phyloP scores from a whole-genome alignment of 139 green algal species.

The Picocystis salinarum region DNA sequence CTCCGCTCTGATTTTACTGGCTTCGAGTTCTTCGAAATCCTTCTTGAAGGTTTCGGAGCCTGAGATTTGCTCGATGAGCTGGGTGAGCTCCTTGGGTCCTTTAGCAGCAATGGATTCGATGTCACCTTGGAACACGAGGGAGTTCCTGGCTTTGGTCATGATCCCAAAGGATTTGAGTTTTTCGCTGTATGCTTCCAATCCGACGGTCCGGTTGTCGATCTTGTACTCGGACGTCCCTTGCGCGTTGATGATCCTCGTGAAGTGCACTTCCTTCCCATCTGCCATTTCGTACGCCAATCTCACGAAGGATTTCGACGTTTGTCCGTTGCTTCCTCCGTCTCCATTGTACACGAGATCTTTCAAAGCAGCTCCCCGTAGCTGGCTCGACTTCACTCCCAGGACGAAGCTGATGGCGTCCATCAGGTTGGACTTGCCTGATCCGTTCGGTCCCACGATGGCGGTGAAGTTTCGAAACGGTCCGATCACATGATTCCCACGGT shows the following conservation, averaged over 20 bases:
- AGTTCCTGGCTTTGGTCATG: constrained; percentile 88
- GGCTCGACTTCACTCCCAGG: constrained; percentile 66
- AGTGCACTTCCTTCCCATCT: constrained; percentile 45
- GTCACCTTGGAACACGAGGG: constrained; percentile 97
- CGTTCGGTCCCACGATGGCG: constrained; percentile 82
- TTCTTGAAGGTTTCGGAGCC: constrained; percentile 35
- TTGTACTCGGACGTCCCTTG: constrained; percentile 41
- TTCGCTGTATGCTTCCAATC: constrained; percentile 66
- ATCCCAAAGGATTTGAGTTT: constrained; percentile 61
- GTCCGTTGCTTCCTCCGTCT: constrained; percentile 3
- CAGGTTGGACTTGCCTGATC: constrained; percentile 89
- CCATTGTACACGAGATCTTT: constrained; percentile 83
- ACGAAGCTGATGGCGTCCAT: constrained; percentile 99
- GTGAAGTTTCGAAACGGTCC: constrained; percentile 88
- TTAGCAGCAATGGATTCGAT: constrained; percentile 83
- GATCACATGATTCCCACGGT: constrained; percentile 62
- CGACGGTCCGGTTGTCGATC: constrained; percentile 47
- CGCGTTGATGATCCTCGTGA: constrained; percentile 48
- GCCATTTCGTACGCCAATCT: constrained; percentile 46
- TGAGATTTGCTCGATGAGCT: constrained; percentile 78
- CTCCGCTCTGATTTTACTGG: constrained; percentile 30
- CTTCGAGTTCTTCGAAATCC: constrained; percentile 50
- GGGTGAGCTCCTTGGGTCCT: constrained; percentile 56
- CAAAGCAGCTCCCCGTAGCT: constrained; percentile 52
- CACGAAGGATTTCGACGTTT: constrained; percentile 25